Base-by-base conservation (phyloP, 768 basidiomycete genomes). In the Thelephora ganbajun region DNA sequence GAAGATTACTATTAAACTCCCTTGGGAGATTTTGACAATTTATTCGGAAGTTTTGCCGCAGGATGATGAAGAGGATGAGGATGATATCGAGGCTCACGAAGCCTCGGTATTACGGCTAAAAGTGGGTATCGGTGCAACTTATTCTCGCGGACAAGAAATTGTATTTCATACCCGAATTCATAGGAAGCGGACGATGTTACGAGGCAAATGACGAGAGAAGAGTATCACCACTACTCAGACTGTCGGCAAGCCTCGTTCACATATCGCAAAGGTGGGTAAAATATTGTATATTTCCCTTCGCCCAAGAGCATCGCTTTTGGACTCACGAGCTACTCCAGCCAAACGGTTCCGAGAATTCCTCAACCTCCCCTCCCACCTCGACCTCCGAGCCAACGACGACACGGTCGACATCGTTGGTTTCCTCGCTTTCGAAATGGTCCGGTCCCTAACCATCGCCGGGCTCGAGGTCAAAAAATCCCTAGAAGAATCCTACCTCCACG, bases 241-340 rank as follows among this genome's bases (percentile, higher is more conserved):
- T 96, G 92, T 66, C 77, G 93, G 50, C 93, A 96, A 62, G 93
- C 93, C 0, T 89, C 89, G 13, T 98, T 97, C 62, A 96, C 93
- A 0, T 96, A 93, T 62, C 80, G 92, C 47, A 98, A 97, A 80
- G 84, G 92, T 88, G 41, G 30, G 67, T 62, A 35, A 4, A 41
- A 9, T 41, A 14, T 22, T 4, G 4, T 4, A 4, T 22, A 37
- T 4, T 9, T 30, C 26, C 20, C n/a, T 47, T 18, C 34, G 5
- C 35, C 39, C 39, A 39, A 2, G 13, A 35, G 33, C n/a, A 26
- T 18, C 16, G 13, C 35, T 35, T 35, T 11, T 11, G 18, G 26
- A 20, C 37, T 13, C 0, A 30, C 11, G 47, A 23, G 42, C n/a
- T 33, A 43, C n/a, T 26, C 1, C 52, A 96, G 92, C 83, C 12